A percentile compares a stretch with the other conserved stretches of the same genome.
Evolutionary conservation across 2,329 filamentous ascomycete genomes (phyloP).

Genomic region (Furcasterigmium furcatum): DNA sequence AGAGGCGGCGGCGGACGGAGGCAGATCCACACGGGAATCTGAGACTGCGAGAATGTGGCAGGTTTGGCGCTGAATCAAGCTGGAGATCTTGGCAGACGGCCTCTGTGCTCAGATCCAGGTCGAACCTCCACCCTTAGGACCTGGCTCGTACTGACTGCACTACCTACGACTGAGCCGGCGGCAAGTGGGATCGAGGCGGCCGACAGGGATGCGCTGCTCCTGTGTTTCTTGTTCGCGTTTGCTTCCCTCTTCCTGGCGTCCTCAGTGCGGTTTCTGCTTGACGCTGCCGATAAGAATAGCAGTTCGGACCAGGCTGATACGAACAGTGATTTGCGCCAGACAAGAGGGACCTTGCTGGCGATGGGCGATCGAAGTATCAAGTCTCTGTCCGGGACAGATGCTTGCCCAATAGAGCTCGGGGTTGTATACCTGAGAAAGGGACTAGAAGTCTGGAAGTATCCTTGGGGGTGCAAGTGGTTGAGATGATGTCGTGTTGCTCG

Average conservation of each 20-base stretch:
- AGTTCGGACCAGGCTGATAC: conserved; percentile 2
- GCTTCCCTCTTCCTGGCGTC: not conserved
- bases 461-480: too few relatives aligned
- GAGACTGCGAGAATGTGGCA: conserved; percentile 1
- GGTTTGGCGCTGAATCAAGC: conserved; percentile 2
- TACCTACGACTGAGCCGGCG: too few relatives aligned
- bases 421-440: too few relatives aligned
- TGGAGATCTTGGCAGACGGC: conserved; percentile 1
- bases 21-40: conserved; percentile 2
- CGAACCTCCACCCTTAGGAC: too few relatives aligned
- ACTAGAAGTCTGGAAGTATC: too few relatives aligned
- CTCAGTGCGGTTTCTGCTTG: not conserved
- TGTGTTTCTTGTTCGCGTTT: not conserved
- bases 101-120: conserved; percentile 3
- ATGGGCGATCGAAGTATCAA: not conserved
- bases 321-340: conserved; percentile 1
- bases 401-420: too few relatives aligned
- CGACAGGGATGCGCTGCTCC: not conserved
- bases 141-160: too few relatives aligned
- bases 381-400: not conserved
- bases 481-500: too few relatives aligned
- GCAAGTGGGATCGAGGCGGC: too few relatives aligned
- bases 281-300: not conserved
- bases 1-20: too few relatives aligned
- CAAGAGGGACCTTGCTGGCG: not conserved